Percentiles rank a stretch among this genome's conserved stretches.
phyloP scores from a whole-genome alignment of 371 early-diverging fungal genomes.

The Mucor piriformis region DNA sequence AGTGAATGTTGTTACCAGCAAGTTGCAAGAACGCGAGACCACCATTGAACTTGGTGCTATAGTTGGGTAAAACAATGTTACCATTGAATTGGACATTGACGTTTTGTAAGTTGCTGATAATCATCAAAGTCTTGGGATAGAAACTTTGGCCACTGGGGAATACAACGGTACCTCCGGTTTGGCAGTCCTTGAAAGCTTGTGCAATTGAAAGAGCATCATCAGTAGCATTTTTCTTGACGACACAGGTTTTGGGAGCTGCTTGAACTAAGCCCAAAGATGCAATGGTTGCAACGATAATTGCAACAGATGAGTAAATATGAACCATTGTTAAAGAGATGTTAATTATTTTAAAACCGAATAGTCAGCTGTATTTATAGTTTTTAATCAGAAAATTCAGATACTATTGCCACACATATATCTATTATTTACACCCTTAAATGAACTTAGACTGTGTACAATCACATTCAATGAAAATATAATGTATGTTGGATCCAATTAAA shows the following conservation, averaged over 20 bases:
- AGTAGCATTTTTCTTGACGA: neutral
- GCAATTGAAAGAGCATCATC: slow-evolving; percentile 34
- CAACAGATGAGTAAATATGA: neutral
- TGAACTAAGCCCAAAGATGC: neutral
- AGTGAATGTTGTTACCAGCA: slow-evolving; percentile 30
- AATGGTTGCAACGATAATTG: neutral
- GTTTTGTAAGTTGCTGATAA: slow-evolving; percentile 22
- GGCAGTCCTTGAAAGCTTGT: slow-evolving; percentile 31
- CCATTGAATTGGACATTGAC: slow-evolving; percentile 35
- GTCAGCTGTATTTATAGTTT: too few species aligned
- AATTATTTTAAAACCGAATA: too few species aligned
- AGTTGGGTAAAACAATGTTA: slow-evolving; percentile 29
- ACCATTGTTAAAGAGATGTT: neutral
- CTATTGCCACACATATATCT: too few species aligned
- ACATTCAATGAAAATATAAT: too few species aligned
- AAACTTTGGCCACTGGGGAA: slow-evolving; percentile 34
- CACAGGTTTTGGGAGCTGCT: slow-evolving; percentile 7
- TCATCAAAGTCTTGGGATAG: slow-evolving; percentile 27
- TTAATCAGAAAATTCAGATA: too few species aligned
- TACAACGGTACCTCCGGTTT: slow-evolving; percentile 35
- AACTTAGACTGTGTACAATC: too few species aligned
- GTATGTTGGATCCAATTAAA: too few species aligned
- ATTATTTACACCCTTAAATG: too few species aligned
- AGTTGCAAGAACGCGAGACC: slow-evolving; percentile 29
- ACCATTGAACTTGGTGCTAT: slow-evolving; percentile 27